These are phyloP conservation scores for Penicillium sp. DNA, from an alignment of 2,329 filamentous ascomycete genomes.

Conservation along the genomic window DNA sequence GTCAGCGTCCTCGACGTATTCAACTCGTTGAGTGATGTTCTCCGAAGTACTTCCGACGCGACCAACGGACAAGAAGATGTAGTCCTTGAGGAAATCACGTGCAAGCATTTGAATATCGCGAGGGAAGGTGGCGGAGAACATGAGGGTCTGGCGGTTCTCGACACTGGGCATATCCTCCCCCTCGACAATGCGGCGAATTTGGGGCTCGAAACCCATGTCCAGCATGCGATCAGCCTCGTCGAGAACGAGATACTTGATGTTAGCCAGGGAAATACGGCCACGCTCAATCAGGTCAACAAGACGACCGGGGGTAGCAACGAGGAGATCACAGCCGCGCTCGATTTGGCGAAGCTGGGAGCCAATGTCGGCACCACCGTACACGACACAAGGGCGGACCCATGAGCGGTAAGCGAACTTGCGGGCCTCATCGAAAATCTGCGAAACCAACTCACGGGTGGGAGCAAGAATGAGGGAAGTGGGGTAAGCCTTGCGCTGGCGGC, in stretches of 20 bases:
- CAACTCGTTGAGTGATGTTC: slow-evolving; percentile 98
- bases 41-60: slow-evolving; percentile 99
- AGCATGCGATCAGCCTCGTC: slow-evolving; percentile 99
- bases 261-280: slow-evolving; percentile 92
- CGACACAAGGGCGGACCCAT: slow-evolving; percentile 96
- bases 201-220: slow-evolving; percentile 99
- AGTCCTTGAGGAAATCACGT: slow-evolving; percentile 97
- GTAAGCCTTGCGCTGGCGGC: slow-evolving; percentile 95
- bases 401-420: slow-evolving; percentile 99
- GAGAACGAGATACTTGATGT: slow-evolving; percentile 98
- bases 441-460: slow-evolving; percentile 95
- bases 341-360: slow-evolving; percentile 97
- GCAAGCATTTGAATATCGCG: slow-evolving; percentile 99
- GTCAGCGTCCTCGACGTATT: slow-evolving; percentile 94
- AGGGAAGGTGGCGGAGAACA: slow-evolving; percentile 99
- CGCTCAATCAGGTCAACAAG: slow-evolving; percentile 97
- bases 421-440: slow-evolving; percentile 95
- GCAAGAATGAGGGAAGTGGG: slow-evolving; percentile 94
- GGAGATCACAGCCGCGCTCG: slow-evolving; percentile 92
- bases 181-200: slow-evolving; percentile 97
- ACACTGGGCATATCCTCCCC: slow-evolving; percentile 94
- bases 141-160: slow-evolving; percentile 87
- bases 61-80: slow-evolving; percentile 97
- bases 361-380: slow-evolving; percentile 98
- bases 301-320: slow-evolving; percentile 95